Base-by-base conservation (phyloP, 2,329 filamentous ascomycete species). In the Xylariaceae sp. region DNA sequence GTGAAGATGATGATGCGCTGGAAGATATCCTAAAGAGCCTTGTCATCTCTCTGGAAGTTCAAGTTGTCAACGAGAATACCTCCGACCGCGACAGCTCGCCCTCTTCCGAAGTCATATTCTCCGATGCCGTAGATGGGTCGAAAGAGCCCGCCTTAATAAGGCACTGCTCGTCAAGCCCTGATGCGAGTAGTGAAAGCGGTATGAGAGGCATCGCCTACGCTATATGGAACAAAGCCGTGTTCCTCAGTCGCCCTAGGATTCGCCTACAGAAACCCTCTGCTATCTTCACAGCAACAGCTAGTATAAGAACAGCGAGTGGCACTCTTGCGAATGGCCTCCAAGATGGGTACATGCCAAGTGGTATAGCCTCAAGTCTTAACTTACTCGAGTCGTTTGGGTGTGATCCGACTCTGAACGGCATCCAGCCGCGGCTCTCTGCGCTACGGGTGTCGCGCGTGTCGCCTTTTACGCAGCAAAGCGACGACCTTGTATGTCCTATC, bases 381-480 rank as follows among this genome's bases (percentile, higher is more conserved):
- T 77, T 93, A n/a, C 82, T 94, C 11, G 87, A 89, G 69, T 82
- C 89, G 2, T 89, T 93, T 62, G 80, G 81, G 55, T 78, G 78
- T 62, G 89, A 92, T 68, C 82, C 85, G 18, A 81, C 80, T 30
- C 76, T 91, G 15, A 77, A 76, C 13, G 84, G 86, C 42, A 75
- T 84, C 30, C 80, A 80, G 65, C 88, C 89, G 51, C 82, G 83
- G 35, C 78, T 94, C 1, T 91, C 89, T 8, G 88, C 89, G 4
- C 78, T 88, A 61, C 81, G 89, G 52, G 88, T 93, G 39, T 90
- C 87, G 48, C 84, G 88, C 62, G 88, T 92, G 3, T 84, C 87
- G 5, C 89, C 88, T 4, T 80, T 84, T 48, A 84, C 86, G 2
- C 82, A 84, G 53, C 77, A 78, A 37, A 71, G 79, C 23, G 83